phyloP scores from a whole-genome alignment of 192 early-diverging fungal species.

The Coemansia umbellata region DNA sequence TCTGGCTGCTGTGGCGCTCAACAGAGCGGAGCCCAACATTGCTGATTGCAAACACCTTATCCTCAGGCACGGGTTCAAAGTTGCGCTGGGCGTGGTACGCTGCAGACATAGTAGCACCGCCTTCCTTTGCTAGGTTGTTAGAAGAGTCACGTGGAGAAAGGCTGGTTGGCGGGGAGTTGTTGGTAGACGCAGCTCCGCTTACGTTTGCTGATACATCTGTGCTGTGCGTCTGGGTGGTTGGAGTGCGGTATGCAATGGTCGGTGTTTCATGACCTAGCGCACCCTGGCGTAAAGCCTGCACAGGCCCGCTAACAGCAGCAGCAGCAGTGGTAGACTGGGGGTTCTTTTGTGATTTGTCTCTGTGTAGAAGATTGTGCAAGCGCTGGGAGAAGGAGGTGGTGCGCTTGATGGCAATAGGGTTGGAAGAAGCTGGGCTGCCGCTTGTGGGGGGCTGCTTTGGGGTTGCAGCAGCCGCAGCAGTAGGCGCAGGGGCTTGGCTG shows the following conservation, averaged over 20 bases:
- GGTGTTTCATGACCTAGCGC: slow-evolving; percentile 25
- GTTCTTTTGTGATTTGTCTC: slow-evolving; percentile 38
- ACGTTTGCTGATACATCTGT: slow-evolving; percentile 21
- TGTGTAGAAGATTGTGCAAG: slow-evolving; percentile 45
- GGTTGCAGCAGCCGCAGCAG: slow-evolving; percentile 4
- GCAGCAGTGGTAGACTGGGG: slow-evolving; percentile 1
- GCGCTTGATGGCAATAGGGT: slow-evolving; percentile 47
- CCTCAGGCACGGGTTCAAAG: slow-evolving; percentile 40
- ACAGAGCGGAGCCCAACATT: slow-evolving; percentile 36
- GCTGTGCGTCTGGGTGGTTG: slow-evolving; percentile 30
- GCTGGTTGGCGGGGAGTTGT: slow-evolving; percentile 29
- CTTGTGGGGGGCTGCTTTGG: slow-evolving; percentile 6
- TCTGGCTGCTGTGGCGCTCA: slow-evolving; percentile 27
- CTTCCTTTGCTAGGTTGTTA: slow-evolving; percentile 16
- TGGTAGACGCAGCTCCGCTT: slow-evolving; percentile 20
- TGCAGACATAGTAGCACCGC: not conserved
- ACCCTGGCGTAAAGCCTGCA: slow-evolving; percentile 10
- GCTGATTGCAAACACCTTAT: slow-evolving; percentile 46
- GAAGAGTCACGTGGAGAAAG: slow-evolving; percentile 19
- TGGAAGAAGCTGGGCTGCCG: not conserved
- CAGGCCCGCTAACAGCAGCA: slow-evolving; percentile 9
- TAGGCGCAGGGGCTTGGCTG: slow-evolving; percentile 8
- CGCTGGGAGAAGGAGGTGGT: slow-evolving; percentile 50
- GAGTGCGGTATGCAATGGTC: slow-evolving; percentile 47
- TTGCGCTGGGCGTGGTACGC: slow-evolving; percentile 41